A percentile compares a stretch with the other conserved stretches of the same genome.
phyloP scores from a whole-genome alignment of 2,329 filamentous ascomycete genomes.

The Teratosphaeria gauchensis region DNA sequence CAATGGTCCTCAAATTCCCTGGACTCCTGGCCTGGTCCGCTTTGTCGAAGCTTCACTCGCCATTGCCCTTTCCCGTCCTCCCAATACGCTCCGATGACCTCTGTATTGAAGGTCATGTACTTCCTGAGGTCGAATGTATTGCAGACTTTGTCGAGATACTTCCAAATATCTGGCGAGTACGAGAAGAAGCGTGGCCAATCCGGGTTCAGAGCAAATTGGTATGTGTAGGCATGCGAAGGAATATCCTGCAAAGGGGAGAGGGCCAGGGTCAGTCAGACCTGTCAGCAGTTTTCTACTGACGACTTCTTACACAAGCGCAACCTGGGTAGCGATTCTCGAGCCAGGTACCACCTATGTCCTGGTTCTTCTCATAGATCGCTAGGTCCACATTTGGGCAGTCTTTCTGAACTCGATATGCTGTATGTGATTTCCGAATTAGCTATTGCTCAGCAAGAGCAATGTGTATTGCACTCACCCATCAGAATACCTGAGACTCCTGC shows the following conservation, averaged over 20 bases:
- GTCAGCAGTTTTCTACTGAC: background rate
- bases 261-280: background rate
- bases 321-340: conserved; percentile 23
- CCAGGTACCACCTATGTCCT: conserved; percentile 34
- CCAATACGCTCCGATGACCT: conserved; percentile 40
- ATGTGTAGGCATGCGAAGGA: conserved; percentile 37
- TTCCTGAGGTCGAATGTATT: conserved; percentile 41
- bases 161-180: conserved; percentile 38
- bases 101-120: conserved; percentile 44
- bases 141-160: conserved; percentile 41
- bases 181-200: conserved; percentile 39
- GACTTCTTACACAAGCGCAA: conserved; percentile 26
- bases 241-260: conserved; percentile 24
- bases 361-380: conserved; percentile 41
- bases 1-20: conserved; percentile 35
- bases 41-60: conserved; percentile 40
- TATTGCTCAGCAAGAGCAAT: background rate
- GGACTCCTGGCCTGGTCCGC: conserved; percentile 22
- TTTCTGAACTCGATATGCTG: conserved; percentile 40
- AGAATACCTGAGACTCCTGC: conserved; percentile 40
- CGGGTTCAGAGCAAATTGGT: conserved; percentile 33
- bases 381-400: conserved; percentile 36
- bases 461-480: conserved; percentile 12
- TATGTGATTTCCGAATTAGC: background rate
- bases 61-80: conserved; percentile 40